A percentile compares a stretch with the other conserved stretches of the same genome.
phyloP scores from a whole-genome alignment of 768 basidiomycete genomes.

The Leccinum disarticulatum region DNA sequence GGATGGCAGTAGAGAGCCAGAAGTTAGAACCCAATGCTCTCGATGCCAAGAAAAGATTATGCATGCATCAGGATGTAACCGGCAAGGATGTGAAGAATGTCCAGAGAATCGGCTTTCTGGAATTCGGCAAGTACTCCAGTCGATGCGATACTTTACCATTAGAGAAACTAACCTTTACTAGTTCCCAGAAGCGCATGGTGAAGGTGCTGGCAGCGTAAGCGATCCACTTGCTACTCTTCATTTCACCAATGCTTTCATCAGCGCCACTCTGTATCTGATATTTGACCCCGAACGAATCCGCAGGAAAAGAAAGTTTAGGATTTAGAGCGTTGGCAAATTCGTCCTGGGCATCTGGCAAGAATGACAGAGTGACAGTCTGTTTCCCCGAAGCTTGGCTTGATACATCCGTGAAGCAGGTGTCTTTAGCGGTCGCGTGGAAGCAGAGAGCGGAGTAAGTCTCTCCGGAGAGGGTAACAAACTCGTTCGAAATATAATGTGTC shows the following conservation, averaged over 20 bases:
- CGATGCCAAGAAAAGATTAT: constrained; percentile 87
- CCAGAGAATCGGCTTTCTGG: constrained; percentile 91
- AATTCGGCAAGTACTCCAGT: constrained; percentile 17
- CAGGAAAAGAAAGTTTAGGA: constrained; percentile 27
- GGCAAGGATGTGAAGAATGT: constrained; percentile 90
- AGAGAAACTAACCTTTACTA: constrained; percentile 62
- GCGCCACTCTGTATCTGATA: constrained; percentile 51
- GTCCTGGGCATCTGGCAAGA: constrained; percentile 48
- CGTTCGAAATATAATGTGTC: constrained; percentile 47
- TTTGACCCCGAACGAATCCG: constrained; percentile 43
- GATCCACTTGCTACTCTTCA: constrained; percentile 85
- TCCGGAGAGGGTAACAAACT: constrained; percentile 42
- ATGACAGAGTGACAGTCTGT: constrained; percentile 49
- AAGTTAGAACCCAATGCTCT: constrained; percentile 81
- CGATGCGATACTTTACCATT: background rate
- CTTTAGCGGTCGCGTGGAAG: constrained; percentile 36
- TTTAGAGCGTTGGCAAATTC: constrained; percentile 47
- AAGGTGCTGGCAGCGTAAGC: constrained; percentile 80
- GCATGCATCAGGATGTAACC: constrained; percentile 96
- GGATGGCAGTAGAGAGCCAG: constrained; percentile 68
- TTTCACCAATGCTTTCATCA: constrained; percentile 59
- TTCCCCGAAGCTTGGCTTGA: constrained; percentile 37
- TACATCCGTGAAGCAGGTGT: constrained; percentile 42
- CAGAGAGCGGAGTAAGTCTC: constrained; percentile 53
- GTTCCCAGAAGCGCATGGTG: constrained; percentile 79